These are phyloP conservation scores for Emergomyces africanus DNA, from an alignment of 2,329 filamentous ascomycete species.

Conservation along the genomic window DNA sequence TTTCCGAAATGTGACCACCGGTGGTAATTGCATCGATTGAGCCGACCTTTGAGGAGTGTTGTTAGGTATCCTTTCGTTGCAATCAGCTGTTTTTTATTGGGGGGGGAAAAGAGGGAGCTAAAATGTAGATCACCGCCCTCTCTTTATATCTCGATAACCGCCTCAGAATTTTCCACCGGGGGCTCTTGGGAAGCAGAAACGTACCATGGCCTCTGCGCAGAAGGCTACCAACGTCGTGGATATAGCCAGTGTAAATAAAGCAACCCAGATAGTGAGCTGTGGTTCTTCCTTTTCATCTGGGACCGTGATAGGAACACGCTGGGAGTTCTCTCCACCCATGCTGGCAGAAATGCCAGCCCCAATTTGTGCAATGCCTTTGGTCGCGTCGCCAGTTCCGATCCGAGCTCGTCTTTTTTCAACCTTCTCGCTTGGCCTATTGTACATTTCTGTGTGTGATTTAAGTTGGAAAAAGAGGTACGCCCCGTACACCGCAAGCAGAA, in stretches of 20 bases:
- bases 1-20: slow-evolving; percentile 39
- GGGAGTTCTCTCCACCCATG: slow-evolving; percentile 38
- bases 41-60: slow-evolving; percentile 24
- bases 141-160: no score
- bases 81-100: background rate
- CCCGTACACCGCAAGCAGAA: slow-evolving; percentile 70
- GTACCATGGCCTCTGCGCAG: slow-evolving; percentile 55
- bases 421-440: slow-evolving; percentile 69
- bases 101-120: background rate
- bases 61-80: background rate
- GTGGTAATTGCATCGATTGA: slow-evolving; percentile 44
- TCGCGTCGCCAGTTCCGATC: slow-evolving; percentile 37
- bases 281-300: slow-evolving; percentile 60
- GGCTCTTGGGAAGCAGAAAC: background rate
- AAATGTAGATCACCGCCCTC: background rate
- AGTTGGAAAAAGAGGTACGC: slow-evolving; percentile 86
- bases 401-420: slow-evolving; percentile 44
- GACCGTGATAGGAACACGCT: slow-evolving; percentile 36
- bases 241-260: slow-evolving; percentile 55
- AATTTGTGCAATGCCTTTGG: slow-evolving; percentile 39
- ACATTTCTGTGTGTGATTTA: slow-evolving; percentile 68
- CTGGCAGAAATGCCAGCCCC: slow-evolving; percentile 38
- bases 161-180: no score
- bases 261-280: slow-evolving; percentile 58
- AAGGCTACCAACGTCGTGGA: slow-evolving; percentile 70